These are phyloP conservation scores for Penicillium atrosanguineum DNA, from an alignment of 495 filamentous ascomycete genomes.

Conservation along the genomic window DNA sequence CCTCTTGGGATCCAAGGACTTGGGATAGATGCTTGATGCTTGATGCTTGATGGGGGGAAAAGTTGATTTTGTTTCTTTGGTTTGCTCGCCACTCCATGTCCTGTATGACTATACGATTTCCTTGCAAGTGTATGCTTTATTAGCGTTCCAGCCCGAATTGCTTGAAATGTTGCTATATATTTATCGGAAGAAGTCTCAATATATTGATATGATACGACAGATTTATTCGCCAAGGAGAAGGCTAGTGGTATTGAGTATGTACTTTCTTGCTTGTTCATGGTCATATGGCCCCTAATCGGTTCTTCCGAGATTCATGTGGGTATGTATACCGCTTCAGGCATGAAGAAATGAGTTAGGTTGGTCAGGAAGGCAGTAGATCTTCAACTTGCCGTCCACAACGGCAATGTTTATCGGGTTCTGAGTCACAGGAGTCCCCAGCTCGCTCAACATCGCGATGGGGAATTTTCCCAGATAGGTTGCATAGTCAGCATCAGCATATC, in stretches of 20 bases:
- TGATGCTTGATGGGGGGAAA: background rate
- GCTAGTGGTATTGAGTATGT: background rate
- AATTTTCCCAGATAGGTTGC: slow-evolving; percentile 31
- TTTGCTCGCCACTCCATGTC: background rate
- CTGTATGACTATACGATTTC: slow-evolving; percentile 13
- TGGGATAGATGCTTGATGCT: background rate
- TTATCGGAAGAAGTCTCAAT: background rate
- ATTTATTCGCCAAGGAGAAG: background rate
- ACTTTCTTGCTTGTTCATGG: background rate
- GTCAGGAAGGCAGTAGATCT: slow-evolving; percentile 34
- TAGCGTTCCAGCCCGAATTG: background rate
- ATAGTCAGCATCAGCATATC: slow-evolving; percentile 33
- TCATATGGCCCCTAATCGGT: background rate
- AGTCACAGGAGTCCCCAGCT: slow-evolving; percentile 24
- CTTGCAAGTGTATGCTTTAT: background rate
- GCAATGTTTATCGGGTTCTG: slow-evolving; percentile 37
- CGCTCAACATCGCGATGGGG: slow-evolving; percentile 32
- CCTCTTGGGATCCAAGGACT: background rate
- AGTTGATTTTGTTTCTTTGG: background rate
- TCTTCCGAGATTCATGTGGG: background rate
- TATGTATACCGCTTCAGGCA: slow-evolving; percentile 24
- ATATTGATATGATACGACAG: background rate
- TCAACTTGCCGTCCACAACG: slow-evolving; percentile 32
- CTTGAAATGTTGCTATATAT: background rate
- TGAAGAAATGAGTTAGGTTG: slow-evolving; percentile 35